These are phyloP conservation scores for Paracamarosporium sp. DNA, from an alignment of 2,329 filamentous ascomycete species.

Conservation along the genomic window DNA sequence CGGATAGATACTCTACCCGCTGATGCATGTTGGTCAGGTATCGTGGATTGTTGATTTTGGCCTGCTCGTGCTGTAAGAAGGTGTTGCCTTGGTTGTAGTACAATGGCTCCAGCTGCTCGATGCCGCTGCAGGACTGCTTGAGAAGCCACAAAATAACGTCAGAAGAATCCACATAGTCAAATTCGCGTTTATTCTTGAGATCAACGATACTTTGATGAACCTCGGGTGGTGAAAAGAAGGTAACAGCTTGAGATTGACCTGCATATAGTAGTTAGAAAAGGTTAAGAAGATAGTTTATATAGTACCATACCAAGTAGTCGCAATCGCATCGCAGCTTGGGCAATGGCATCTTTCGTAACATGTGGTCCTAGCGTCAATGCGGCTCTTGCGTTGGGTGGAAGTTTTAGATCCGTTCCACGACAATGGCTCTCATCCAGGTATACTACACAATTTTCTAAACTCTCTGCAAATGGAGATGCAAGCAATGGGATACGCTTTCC, in stretches of 20 bases:
- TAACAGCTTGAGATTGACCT: slow-evolving; percentile 60
- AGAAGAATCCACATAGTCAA: slow-evolving; percentile 49
- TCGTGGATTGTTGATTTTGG: slow-evolving; percentile 50
- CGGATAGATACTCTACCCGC: slow-evolving; percentile 50
- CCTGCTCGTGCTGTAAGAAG: slow-evolving; percentile 64
- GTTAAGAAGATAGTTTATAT: background rate
- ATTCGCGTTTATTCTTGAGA: slow-evolving; percentile 3
- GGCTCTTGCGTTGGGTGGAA: slow-evolving; percentile 56
- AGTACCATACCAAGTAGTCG: slow-evolving; percentile 57
- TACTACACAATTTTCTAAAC: slow-evolving; percentile 60
- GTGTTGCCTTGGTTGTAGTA: slow-evolving; percentile 67
- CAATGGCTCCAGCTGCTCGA: slow-evolving; percentile 65
- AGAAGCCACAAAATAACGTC: slow-evolving; percentile 69
- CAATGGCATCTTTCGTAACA: slow-evolving; percentile 66
- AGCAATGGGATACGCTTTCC: slow-evolving; percentile 53
- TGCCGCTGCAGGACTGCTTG: slow-evolving; percentile 66
- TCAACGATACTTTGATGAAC: slow-evolving; percentile 67
- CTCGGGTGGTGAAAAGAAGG: slow-evolving; percentile 64
- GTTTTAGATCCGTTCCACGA: slow-evolving; percentile 65
- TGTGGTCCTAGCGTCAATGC: slow-evolving; percentile 64
- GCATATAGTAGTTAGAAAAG: background rate
- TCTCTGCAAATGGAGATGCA: slow-evolving; percentile 62
- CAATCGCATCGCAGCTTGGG: slow-evolving; percentile 73
- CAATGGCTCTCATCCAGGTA: slow-evolving; percentile 69
- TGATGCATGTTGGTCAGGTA: slow-evolving; percentile 48